Conservation (phyloP, 1,284 basidiomycete species). For the Sanghuangporus sanghuang region DNA sequence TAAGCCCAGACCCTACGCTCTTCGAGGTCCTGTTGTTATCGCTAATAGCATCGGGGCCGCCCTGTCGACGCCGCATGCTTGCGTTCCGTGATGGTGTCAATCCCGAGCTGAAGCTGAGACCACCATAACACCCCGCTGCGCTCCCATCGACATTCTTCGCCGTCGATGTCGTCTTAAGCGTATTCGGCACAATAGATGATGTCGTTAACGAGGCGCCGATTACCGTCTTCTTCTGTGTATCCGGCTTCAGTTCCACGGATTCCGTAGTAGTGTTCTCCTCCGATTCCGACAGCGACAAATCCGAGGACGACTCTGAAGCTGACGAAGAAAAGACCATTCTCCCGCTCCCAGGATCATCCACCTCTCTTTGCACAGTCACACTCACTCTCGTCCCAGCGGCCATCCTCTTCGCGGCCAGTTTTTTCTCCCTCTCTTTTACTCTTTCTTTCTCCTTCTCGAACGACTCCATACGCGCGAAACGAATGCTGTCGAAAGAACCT, state of each 20-base stretch:
- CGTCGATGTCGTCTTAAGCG: background rate
- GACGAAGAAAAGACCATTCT: background rate
- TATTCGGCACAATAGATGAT: background rate
- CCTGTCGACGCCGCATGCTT: background rate
- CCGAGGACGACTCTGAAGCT: background rate
- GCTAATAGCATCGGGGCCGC: background rate
- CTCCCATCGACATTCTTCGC: background rate
- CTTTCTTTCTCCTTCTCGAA: background rate
- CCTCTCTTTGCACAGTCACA: conserved; percentile 13
- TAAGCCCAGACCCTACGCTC: background rate
- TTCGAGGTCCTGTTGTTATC: background rate
- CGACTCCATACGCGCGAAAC: background rate
- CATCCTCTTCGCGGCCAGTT: background rate
- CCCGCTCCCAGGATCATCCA: background rate
- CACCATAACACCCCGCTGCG: background rate
- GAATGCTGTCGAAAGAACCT: background rate
- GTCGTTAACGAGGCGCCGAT: no score
- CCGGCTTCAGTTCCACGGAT: background rate
- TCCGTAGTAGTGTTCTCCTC: background rate
- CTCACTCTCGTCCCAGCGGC: conserved; percentile 5
- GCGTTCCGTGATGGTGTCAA: background rate
- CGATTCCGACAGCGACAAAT: background rate
- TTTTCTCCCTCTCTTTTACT: background rate
- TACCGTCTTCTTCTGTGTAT: background rate
- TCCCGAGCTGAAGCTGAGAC: background rate